Percentiles rank a stretch among this genome's conserved stretches.
phyloP scores from a whole-genome alignment of 805 yeast species.

The Millerozyma acaciae region DNA sequence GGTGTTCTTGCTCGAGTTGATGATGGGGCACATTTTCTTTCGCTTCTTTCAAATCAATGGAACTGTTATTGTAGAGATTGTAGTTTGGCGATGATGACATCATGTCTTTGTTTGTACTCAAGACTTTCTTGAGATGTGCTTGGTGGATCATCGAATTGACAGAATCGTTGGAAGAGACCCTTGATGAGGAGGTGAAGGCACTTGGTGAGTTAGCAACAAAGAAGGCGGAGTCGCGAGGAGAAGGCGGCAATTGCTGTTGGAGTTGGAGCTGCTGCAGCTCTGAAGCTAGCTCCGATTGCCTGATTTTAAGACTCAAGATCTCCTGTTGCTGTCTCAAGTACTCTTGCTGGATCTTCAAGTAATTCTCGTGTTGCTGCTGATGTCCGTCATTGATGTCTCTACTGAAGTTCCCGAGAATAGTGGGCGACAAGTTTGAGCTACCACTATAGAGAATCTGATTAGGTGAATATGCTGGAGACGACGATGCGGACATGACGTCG shows the following conservation, averaged over 20 bases:
- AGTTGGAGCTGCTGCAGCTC: slow-evolving; percentile 3
- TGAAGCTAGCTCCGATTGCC: slow-evolving; percentile 5
- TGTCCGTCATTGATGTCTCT: slow-evolving; percentile 8
- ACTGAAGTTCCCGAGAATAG: slow-evolving; percentile 1
- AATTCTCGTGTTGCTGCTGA: slow-evolving; percentile 31
- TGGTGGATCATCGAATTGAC: slow-evolving; percentile 7
- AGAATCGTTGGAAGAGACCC: slow-evolving; percentile 11
- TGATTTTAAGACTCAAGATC: slow-evolving; percentile 18
- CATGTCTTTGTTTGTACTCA: slow-evolving; percentile 5
- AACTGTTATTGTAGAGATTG: background rate
- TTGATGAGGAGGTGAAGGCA: slow-evolving; percentile 4
- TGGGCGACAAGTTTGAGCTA: slow-evolving; percentile 2
- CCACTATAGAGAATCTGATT: background rate
- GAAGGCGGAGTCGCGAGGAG: background rate
- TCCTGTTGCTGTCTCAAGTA: slow-evolving; percentile 35
- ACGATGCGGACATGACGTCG: slow-evolving; percentile 2
- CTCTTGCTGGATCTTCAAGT: slow-evolving; percentile 35
- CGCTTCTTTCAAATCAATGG: background rate
- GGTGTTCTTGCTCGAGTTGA: too few species aligned
- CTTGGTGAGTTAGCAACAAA: slow-evolving; percentile 4
- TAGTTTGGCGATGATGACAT: background rate
- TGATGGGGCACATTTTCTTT: too few species aligned
- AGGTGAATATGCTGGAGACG: slow-evolving; percentile 11
- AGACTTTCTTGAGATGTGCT: slow-evolving; percentile 7
- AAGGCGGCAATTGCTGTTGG: background rate